These are phyloP conservation scores for Craspedostauros australis DNA, from an alignment of 108 stramenopile genomes.

Conservation along the genomic window DNA sequence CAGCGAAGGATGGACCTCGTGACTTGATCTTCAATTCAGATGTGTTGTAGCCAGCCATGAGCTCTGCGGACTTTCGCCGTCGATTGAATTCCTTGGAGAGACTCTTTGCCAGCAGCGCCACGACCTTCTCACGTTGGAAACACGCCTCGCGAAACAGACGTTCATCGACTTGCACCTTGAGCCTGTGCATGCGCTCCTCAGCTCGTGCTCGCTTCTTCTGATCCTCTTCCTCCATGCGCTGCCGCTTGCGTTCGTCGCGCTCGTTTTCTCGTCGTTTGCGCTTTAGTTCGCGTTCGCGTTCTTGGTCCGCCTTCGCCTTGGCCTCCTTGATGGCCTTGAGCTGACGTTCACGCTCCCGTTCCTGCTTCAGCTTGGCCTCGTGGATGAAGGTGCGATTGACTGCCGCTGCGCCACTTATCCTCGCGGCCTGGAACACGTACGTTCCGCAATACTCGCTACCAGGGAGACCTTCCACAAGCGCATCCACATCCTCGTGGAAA, in stretches of 20 bases:
- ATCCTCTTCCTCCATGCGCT: conserved; percentile 68
- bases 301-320: conserved; percentile 20
- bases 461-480: conserved; percentile 76
- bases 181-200: conserved; percentile 62
- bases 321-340: conserved; percentile 36
- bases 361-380: conserved; percentile 43
- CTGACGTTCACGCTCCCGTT: conserved; percentile 29
- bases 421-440: conserved; percentile 63
- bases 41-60: conserved; percentile 38
- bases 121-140: conserved; percentile 60
- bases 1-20: neutral
- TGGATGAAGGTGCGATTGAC: conserved; percentile 49
- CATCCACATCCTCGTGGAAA: conserved; percentile 59
- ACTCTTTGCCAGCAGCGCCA: conserved; percentile 51
- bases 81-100: conserved; percentile 62
- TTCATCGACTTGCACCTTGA: conserved; percentile 71
- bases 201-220: conserved; percentile 60
- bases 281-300: conserved; percentile 50
- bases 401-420: conserved; percentile 34
- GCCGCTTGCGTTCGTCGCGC: conserved; percentile 48
- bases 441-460: conserved; percentile 58
- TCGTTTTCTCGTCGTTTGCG: conserved; percentile 55
- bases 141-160: conserved; percentile 69
- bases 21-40: conserved; percentile 11
- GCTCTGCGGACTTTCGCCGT: conserved; percentile 61